Evolutionary conservation across 495 filamentous ascomycete species (phyloP).

Genomic region (Penicillium robsamsonii): DNA sequence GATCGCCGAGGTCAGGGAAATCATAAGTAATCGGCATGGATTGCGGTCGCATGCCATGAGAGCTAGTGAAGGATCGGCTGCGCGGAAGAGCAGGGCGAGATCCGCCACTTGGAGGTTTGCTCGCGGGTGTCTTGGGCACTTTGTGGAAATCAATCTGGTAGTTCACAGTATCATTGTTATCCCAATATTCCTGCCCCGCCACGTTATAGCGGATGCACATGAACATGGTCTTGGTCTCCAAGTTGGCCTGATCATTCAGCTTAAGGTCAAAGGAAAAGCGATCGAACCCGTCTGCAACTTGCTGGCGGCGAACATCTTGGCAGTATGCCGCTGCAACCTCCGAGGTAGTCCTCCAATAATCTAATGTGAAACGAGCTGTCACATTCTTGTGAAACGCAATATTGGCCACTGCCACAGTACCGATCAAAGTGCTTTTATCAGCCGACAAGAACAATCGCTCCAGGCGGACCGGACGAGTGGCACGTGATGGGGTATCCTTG

Average conservation of each 20-base stretch:
- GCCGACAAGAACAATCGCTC: slow-evolving; percentile 82
- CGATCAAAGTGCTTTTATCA: slow-evolving; percentile 82
- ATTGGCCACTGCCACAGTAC: slow-evolving; percentile 81
- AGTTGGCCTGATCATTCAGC: slow-evolving; percentile 81
- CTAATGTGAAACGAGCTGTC: slow-evolving; percentile 87
- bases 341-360: slow-evolving; percentile 97
- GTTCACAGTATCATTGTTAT: slow-evolving; percentile 83
- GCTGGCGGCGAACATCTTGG: slow-evolving; percentile 68
- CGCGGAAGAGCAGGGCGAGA: slow-evolving; percentile 70
- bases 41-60: slow-evolving; percentile 49
- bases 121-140: slow-evolving; percentile 59
- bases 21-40: slow-evolving; percentile 66
- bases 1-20: slow-evolving; percentile 59
- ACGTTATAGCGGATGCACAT: slow-evolving; percentile 90
- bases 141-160: slow-evolving; percentile 91
- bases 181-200: slow-evolving; percentile 86
- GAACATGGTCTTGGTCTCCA: slow-evolving; percentile 85
- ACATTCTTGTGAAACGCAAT: slow-evolving; percentile 87
- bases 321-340: slow-evolving; percentile 88
- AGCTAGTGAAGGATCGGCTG: slow-evolving; percentile 58
- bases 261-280: slow-evolving; percentile 93
- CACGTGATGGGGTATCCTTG: slow-evolving; percentile 59
- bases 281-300: slow-evolving; percentile 68
- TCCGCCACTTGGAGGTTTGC: slow-evolving; percentile 41
- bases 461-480: slow-evolving; percentile 64